These are phyloP conservation scores for Leccinum boreale DNA, from an alignment of 768 basidiomycete genomes.

Conservation along the genomic window DNA sequence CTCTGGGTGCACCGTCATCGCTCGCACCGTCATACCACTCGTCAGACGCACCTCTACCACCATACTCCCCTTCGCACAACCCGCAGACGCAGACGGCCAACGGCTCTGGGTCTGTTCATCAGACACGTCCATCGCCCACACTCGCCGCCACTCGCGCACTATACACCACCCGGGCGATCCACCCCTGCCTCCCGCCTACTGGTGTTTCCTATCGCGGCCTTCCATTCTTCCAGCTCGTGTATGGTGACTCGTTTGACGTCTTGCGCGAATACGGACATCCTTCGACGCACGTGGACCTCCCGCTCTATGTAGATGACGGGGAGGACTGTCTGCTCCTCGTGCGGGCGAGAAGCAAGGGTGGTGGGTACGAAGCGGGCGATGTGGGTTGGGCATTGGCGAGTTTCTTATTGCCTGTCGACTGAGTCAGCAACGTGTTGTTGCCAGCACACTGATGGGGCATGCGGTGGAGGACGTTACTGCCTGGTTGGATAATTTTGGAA, in stretches of 20 bases:
- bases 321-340: conserved; percentile 77
- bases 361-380: conserved; percentile 34
- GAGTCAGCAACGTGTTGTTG: conserved; percentile 7
- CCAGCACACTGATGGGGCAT: conserved; percentile 1
- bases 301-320: conserved; percentile 73
- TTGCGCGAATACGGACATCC: conserved; percentile 79
- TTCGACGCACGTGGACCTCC: conserved; percentile 66
- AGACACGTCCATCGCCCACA: conserved; percentile 22
- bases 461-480: conserved; percentile 1
- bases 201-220: conserved; percentile 67
- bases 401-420: conserved; percentile 64
- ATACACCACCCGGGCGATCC: conserved; percentile 67
- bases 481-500: conserved; percentile 2
- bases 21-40: conserved; percentile 21
- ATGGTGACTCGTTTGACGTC: conserved; percentile 62
- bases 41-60: conserved; percentile 20
- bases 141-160: conserved; percentile 42
- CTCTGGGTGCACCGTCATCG: conserved; percentile 31
- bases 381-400: conserved; percentile 84
- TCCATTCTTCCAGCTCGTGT: conserved; percentile 71
- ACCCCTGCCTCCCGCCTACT: conserved; percentile 61
- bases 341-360: conserved; percentile 39
- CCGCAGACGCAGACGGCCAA: conserved; percentile 12
- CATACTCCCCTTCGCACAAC: conserved; percentile 21
- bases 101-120: conserved; percentile 11